Base-by-base conservation (phyloP, 2,329 filamentous ascomycete genomes). In the Trichoderma brevicompactum region DNA sequence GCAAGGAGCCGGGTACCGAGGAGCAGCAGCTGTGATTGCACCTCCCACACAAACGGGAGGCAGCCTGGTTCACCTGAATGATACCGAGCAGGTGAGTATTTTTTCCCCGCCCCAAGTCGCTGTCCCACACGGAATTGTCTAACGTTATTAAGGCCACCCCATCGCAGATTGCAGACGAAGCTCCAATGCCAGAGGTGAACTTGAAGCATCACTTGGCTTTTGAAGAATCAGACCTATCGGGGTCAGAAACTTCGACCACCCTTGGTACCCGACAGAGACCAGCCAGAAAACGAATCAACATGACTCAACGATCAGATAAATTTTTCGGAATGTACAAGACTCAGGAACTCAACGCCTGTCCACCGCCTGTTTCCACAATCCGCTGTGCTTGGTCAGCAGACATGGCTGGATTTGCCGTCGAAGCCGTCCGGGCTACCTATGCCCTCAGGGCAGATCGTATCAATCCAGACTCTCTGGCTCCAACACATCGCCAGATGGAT, bases 341-440 rank as follows among this genome's bases (percentile, higher is more conserved):
- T 5, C 38, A 63, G 7, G 34, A 54, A 2, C 38, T 66, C 36
- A 49, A 15, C 19, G 19, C 59, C 2, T 34, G 43, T 13, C 52
- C 44, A 6, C 34, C 41, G 8, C 49, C 48, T 28, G 50, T 64
- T 28, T 28, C 41, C 10, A 10, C 32, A n/a, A 23, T 49, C 32
- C 32, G 28, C 23, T 74, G 72, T 50, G 69, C 72, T 23, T 74
- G 68, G 71, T 70, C 71, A 1, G 71, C 72, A 15, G 70, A 70
- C 5, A 28, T 61, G 8, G 72, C 72, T 1, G 60, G 52, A 13
- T 74, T 70, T 65, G 72, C 72, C 1, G 68, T 66, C 19, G 65
- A 70, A 6, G 65, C 70, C 0, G 41, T 60, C 1, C 64, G 56
- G 15, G 72, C 72, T 4, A 67, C 56, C 5, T 74, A 69, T 46